These are phyloP conservation scores for Dactylonectria macrodidyma DNA, from an alignment of 2,329 filamentous ascomycete species.

Conservation along the genomic window DNA sequence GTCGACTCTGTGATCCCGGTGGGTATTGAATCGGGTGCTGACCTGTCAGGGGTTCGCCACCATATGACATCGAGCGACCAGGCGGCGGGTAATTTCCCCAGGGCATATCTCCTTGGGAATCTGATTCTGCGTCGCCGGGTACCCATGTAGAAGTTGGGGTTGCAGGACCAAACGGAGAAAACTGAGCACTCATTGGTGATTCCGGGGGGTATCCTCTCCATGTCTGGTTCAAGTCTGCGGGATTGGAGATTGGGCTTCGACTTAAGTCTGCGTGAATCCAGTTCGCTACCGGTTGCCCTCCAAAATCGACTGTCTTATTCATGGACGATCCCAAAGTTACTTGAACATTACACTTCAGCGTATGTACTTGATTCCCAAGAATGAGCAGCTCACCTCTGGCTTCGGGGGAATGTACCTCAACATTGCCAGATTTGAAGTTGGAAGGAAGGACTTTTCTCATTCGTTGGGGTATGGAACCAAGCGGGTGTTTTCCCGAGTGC, in stretches of 20 bases:
- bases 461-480: conserved; percentile 61
- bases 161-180: conserved; percentile 64
- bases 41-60: conserved; percentile 57
- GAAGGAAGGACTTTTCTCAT: conserved; percentile 63
- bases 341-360: conserved; percentile 28
- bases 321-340: conserved; percentile 32
- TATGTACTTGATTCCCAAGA: conserved; percentile 29
- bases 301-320: conserved; percentile 49
- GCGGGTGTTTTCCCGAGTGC: conserved; percentile 56
- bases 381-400: conserved; percentile 59
- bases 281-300: conserved; percentile 54
- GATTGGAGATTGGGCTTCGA: conserved; percentile 57
- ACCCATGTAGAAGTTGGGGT: conserved; percentile 61
- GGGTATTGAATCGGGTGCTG: conserved; percentile 58
- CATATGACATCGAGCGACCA: conserved; percentile 64
- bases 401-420: conserved; percentile 57
- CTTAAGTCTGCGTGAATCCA: conserved; percentile 64
- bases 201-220: conserved; percentile 68
- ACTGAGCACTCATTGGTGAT: conserved; percentile 65
- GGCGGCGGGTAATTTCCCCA: conserved; percentile 62
- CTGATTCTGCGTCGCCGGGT: conserved; percentile 53
- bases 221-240: conserved; percentile 58
- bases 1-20: conserved; percentile 55
- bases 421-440: conserved; percentile 56
- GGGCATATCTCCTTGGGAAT: conserved; percentile 59